Evolutionary conservation across 108 stramenopile genomes (phyloP).

Genomic region (Nitzschia sp.): DNA sequence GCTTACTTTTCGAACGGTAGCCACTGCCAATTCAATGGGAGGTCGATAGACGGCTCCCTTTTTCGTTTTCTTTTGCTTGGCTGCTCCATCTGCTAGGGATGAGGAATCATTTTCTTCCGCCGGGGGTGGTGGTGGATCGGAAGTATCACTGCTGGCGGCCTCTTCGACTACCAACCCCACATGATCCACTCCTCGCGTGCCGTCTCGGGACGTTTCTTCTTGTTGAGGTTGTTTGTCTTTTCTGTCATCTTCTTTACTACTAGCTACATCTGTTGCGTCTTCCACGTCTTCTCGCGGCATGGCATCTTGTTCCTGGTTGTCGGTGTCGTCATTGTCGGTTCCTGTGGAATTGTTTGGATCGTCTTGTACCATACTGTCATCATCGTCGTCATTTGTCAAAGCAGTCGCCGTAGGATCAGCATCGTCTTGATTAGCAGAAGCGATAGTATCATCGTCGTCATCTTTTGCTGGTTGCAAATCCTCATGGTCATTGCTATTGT

Average conservation of each 20-base stretch:
- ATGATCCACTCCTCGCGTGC: not conserved
- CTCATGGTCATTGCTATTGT: not conserved
- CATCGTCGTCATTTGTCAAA: too few species aligned
- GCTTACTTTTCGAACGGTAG: slow-evolving; percentile 53
- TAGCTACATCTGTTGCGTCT: too few species aligned
- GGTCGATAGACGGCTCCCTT: too few species aligned
- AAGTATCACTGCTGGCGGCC: slow-evolving; percentile 2
- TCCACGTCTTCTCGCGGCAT: too few species aligned
- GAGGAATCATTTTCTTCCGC: not conserved
- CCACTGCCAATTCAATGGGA: slow-evolving; percentile 46
- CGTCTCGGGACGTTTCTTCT: not conserved
- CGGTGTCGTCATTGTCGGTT: too few species aligned
- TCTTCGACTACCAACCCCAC: not conserved
- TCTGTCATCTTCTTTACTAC: too few species aligned
- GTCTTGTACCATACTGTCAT: too few species aligned
- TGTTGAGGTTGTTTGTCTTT: not conserved
- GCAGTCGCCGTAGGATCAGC: too few species aligned
- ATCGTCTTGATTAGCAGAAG: too few species aligned
- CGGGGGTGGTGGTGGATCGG: not conserved
- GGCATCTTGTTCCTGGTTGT: too few species aligned
- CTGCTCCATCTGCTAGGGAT: not conserved
- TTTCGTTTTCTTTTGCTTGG: not conserved
- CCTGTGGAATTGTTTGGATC: too few species aligned
- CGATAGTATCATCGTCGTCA: not conserved
- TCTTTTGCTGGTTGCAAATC: not conserved